phyloP scores from a whole-genome alignment of 164 flowering plant genomes.

The Magnolia changhungtana region DNA sequence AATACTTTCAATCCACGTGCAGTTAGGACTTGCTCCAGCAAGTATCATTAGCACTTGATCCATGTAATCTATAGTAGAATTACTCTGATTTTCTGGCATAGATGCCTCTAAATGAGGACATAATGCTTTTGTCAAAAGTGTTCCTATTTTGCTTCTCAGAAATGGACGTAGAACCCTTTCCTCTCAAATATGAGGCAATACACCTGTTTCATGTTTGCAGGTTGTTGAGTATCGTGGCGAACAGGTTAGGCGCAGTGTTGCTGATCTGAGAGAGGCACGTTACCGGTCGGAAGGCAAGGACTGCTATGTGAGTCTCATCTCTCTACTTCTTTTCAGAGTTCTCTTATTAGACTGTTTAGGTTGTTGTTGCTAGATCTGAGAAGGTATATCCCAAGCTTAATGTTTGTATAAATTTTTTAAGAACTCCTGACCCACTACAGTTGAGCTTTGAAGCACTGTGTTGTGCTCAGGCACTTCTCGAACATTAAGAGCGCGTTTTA shows the following conservation, averaged over 20 bases:
- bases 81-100: too few relatives aligned
- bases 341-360: neutral
- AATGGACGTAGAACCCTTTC: neutral
- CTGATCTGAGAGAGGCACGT: conserved; percentile 71
- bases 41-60: too few relatives aligned
- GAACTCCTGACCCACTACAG: too few relatives aligned
- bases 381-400: neutral
- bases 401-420: too few relatives aligned
- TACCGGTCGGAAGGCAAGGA: conserved; percentile 77
- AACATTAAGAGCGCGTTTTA: too few relatives aligned
- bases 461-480: too few relatives aligned
- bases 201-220: conserved; percentile 8
- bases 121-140: too few relatives aligned
- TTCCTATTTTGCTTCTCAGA: neutral
- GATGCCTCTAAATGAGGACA: too few relatives aligned
- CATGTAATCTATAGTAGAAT: too few relatives aligned
- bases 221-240: conserved; percentile 61
- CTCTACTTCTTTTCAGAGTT: neutral
- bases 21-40: too few relatives aligned
- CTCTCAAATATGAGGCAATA: neutral
- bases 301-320: conserved; percentile 71
- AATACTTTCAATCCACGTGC: too few relatives aligned
- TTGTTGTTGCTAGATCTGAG: neutral
- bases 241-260: conserved; percentile 81
- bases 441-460: too few relatives aligned